Conservation (phyloP, 495 filamentous ascomycete genomes). For the Thermochaetoides thermophila region DNA sequence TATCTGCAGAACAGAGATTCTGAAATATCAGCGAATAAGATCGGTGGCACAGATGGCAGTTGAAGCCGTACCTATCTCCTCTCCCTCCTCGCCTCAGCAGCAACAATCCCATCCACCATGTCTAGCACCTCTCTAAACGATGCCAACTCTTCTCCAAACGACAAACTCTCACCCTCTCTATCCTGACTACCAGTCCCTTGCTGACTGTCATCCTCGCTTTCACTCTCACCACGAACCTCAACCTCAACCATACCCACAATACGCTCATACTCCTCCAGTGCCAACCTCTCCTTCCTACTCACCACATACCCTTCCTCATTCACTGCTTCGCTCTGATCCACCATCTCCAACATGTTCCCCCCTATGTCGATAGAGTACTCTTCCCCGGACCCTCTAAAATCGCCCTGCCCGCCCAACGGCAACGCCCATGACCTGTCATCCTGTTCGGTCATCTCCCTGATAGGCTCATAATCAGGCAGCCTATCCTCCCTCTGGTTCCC, state of each 20-base stretch:
- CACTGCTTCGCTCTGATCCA: not conserved
- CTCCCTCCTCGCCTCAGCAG: conserved; percentile 23
- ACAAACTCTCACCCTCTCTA: conserved; percentile 1
- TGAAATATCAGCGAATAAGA: too few relatives aligned
- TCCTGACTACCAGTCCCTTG: not conserved
- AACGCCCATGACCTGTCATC: too few relatives aligned
- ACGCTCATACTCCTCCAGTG: not conserved
- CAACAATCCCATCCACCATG: conserved; percentile 31
- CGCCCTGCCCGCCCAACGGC: too few relatives aligned
- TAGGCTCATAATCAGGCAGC: too few relatives aligned
- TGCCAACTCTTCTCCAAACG: conserved; percentile 24
- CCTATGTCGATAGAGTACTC: too few relatives aligned
- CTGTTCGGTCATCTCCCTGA: too few relatives aligned
- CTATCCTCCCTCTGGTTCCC: too few relatives aligned
- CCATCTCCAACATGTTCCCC: not conserved
- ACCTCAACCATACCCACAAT: not conserved
- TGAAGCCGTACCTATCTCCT: not conserved
- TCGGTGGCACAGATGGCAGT: not conserved
- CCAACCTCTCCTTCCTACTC: not conserved
- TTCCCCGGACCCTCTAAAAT: too few relatives aligned
- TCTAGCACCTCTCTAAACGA: conserved; percentile 32
- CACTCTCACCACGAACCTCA: not conserved
- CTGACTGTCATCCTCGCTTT: not conserved
- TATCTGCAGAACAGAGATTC: too few relatives aligned
- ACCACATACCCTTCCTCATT: not conserved